phyloP scores from a whole-genome alignment of 371 early-diverging fungal genomes.

The Mortierella sp. region DNA sequence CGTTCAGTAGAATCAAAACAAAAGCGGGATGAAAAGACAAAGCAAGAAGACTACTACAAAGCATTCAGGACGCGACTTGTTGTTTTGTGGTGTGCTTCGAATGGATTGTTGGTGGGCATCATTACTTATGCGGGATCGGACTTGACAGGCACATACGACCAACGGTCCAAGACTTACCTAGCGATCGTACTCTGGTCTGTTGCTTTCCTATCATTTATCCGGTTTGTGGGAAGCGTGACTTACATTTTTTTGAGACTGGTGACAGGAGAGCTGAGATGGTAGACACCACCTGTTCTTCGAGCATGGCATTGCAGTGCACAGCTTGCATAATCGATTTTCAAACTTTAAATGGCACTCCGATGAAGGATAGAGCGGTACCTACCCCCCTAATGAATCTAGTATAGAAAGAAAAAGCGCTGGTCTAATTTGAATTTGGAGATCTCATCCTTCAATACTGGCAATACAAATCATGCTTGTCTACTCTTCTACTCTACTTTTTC shows the following conservation, averaged over 20 bases:
- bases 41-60: slow-evolving; percentile 80
- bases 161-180: slow-evolving; percentile 33
- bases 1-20: slow-evolving; percentile 53
- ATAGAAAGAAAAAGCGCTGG: too few species aligned
- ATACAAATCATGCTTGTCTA: too few species aligned
- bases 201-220: slow-evolving; percentile 70
- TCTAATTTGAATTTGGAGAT: too few species aligned
- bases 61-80: slow-evolving; percentile 82
- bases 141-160: slow-evolving; percentile 16
- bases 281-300: too few species aligned
- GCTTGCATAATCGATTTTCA: too few species aligned
- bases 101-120: slow-evolving; percentile 73
- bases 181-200: slow-evolving; percentile 85
- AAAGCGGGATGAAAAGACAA: slow-evolving; percentile 74
- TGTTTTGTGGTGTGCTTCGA: slow-evolving; percentile 82
- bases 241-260: slow-evolving; percentile 66
- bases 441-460: too few species aligned
- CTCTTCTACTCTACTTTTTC: too few species aligned
- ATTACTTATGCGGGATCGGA: slow-evolving; percentile 41
- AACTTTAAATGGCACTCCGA: too few species aligned
- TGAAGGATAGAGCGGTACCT: too few species aligned
- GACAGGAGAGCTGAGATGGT: slow-evolving; percentile 40
- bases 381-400: too few species aligned
- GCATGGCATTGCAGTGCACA: too few species aligned
- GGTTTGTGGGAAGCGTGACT: slow-evolving; percentile 75